Evolutionary conservation across 2,329 filamentous ascomycete genomes (phyloP).

Genomic region (Tolypocladium nubicola): DNA sequence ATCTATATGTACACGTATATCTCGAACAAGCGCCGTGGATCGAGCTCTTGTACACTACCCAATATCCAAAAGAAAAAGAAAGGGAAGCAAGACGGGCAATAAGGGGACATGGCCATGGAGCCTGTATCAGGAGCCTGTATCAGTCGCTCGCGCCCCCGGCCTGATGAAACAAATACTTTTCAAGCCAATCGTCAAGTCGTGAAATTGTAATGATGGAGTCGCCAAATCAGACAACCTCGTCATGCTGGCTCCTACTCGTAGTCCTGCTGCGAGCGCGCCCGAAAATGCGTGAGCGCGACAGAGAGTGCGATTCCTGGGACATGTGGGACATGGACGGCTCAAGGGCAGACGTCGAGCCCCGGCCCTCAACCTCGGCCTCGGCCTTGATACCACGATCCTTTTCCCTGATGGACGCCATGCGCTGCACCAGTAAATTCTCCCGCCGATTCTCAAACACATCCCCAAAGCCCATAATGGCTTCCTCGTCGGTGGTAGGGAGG

Average conservation of each 20-base stretch:
- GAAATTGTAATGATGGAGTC: not conserved
- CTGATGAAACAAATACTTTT: not conserved
- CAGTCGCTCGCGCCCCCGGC: not conserved
- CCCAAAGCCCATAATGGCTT: conserved; percentile 28
- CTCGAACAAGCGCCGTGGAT: too few relatives aligned
- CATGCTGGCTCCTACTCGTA: conserved; percentile 15
- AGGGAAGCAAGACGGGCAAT: not conserved
- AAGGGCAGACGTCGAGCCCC: conserved; percentile 17
- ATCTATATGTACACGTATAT: not conserved
- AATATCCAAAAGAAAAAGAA: not conserved
- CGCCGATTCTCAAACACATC: conserved; percentile 35
- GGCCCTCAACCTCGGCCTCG: conserved; percentile 14
- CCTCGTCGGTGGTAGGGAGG: conserved; percentile 17
- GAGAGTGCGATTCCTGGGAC: conserved; percentile 10
- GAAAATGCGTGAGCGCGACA: conserved; percentile 18
- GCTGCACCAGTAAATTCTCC: conserved; percentile 21
- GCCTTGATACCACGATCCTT: conserved; percentile 19
- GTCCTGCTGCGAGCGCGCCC: conserved; percentile 17
- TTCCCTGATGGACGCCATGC: conserved; percentile 26
- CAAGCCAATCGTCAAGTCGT: not conserved
- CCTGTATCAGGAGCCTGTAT: not conserved
- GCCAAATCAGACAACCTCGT: conserved; percentile 15
- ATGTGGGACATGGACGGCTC: conserved; percentile 11
- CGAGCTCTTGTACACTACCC: not conserved
- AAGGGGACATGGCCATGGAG: not conserved